Percentiles rank a stretch among this genome's conserved stretches.
Evolutionary conservation across 169 alveolate species (phyloP).

Genomic region (Cryptosporidium tyzzeri): DNA sequence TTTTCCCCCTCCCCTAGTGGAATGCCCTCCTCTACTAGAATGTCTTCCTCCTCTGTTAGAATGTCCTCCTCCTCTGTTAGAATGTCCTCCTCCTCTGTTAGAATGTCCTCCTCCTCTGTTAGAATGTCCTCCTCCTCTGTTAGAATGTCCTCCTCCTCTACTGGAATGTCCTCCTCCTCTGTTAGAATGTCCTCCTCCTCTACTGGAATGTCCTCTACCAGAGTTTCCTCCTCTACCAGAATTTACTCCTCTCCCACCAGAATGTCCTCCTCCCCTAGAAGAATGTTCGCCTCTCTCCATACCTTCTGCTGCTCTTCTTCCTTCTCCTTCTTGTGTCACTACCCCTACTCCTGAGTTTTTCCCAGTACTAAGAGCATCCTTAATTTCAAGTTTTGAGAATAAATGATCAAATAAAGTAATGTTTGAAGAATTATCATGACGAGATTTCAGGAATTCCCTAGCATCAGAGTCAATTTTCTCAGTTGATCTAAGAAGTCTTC

Average conservation of each 20-base stretch:
- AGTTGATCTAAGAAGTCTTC: constrained; percentile 13
- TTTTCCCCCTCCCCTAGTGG: background rate
- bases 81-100: background rate
- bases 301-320: background rate
- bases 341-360: background rate
- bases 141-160: background rate
- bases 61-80: background rate
- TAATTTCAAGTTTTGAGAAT: constrained; percentile 44
- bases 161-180: background rate
- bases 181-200: no score
- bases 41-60: background rate
- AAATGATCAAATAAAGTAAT: constrained; percentile 52
- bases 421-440: background rate
- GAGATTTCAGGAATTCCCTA: constrained; percentile 19
- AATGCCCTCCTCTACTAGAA: background rate
- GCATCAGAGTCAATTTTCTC: constrained; percentile 71
- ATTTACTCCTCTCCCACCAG: background rate
- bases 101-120: background rate
- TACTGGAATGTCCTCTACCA: background rate
- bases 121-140: no score
- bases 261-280: background rate
- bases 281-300: background rate
- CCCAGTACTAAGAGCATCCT: background rate
- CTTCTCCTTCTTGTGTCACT: background rate
- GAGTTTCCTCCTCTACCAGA: background rate